Base-by-base conservation (phyloP, 192 early-diverging fungal species). In the Lobosporangium transversale region DNA sequence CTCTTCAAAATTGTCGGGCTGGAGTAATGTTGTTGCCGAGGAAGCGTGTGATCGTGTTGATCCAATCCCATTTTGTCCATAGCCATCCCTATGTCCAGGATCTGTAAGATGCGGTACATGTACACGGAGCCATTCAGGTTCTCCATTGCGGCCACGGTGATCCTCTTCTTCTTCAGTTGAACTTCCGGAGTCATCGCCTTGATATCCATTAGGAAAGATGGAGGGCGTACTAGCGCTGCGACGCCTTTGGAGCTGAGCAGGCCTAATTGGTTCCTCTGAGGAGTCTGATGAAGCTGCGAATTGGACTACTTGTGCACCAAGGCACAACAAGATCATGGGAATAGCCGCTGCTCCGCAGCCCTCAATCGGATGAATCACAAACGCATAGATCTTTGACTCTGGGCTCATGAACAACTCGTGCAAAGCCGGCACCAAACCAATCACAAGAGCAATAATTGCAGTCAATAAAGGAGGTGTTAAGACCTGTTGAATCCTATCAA, bases 381-480 rank as follows among this genome's bases (percentile, higher is more conserved):
- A 83, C 1, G 89, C 68, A 62, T 88, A 75, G 6, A 89, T 59
- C 45, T 89, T 79, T 8, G 86, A 85, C 7, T 84, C 67, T 2
- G 81, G 79, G 40, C 85, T 81, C 80, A 88, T 91, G 20, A 94
- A 69, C 0, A 88, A 37, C 27, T 50, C 59, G 52, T 93, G 89
- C 24, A 94, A 44, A 11, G 87, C 86, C 2, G 89, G 86, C 10
- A 89, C 86, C 7, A 89, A 54, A 23, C 90, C 91, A 10, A 94
- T 86, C 4, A 88, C 24, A 35, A 93, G 71, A 0, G 92, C 91
- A 0, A 88, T 60, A 1, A 87, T 32, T 4, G 91, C 90, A 17
- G 93, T 92, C 60, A 90, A 87, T 4, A 94, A 75, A 0, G 93
- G 93, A 18, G 92, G 86, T 24, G 90, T 90, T 55, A 93, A 80